Evolutionary conservation across 352 stramenopile species (phyloP), one percentile per base, ranked within the genome.

Genomic region (Phytopythium litorale): DNA sequence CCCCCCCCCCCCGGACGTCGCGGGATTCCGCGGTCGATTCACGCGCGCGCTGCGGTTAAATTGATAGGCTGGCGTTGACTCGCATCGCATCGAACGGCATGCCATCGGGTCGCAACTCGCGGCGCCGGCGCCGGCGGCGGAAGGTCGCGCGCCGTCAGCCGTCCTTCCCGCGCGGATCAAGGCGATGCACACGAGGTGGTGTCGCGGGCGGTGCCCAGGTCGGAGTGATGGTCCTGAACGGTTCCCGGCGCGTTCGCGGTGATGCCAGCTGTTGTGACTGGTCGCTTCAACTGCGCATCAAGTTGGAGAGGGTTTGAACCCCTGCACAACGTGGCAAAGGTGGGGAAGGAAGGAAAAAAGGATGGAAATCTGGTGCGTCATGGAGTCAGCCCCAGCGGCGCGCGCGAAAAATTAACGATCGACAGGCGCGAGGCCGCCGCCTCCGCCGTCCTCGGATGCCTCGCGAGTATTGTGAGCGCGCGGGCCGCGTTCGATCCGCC

Each of bases 211-310:
- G 46, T 38, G 4, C 25, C 25, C 25, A 38, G 7, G 52, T 42
- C 52, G 23, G 52, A 58, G 52, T 58, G 52, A 58, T 58, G 52
- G 52, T 57, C 32, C 12, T 18, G 19, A 32, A 9, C 4, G 49
- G 25, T 42, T 28, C n/a, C 52, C 21, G 0, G 16, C 18, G n/a
- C 33, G 46, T 35, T 53, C 23, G 28, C 37, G 37, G 16, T 42
- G 7, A 11, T 32, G 52, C 52, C 52, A 58, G 9, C 52, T 58
- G 52, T 53, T 35, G 52, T 58, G 52, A 58, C 52, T 8, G 11
- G 52, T 58, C 52, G 52, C 52, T 58, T 58, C 52, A 58, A 58
- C 52, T 33, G 30, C 33, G n/a, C 19, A 58, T 58, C 52, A 58
- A n/a, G 32, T 56, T 56, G 51, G 12, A 56, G 33, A 37, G 49